phyloP scores from a whole-genome alignment of 1,284 basidiomycete genomes.

The Sutorius eximius region DNA sequence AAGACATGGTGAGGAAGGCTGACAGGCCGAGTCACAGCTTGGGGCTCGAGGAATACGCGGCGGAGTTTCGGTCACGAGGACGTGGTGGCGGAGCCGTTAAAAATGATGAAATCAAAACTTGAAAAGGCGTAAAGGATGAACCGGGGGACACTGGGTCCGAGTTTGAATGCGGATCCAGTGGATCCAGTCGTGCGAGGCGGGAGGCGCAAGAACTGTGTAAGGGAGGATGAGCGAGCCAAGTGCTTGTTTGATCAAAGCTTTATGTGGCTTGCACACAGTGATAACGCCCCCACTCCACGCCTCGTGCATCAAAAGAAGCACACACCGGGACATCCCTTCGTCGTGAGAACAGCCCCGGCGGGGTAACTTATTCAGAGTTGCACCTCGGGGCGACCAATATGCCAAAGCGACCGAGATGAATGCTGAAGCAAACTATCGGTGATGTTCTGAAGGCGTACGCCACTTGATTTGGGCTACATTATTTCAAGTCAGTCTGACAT shows the following conservation, averaged over 20 bases:
- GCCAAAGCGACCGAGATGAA: neutral
- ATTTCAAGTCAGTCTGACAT: constrained; percentile 1
- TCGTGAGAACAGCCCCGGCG: constrained; percentile 17
- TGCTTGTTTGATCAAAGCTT: constrained; percentile 13
- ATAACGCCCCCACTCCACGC: constrained; percentile 20
- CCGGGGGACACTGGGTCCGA: neutral
- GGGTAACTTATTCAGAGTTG: neutral
- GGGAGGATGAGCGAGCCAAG: constrained; percentile 1
- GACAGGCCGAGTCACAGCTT: neutral
- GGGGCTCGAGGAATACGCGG: neutral
- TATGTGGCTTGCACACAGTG: constrained; percentile 14
- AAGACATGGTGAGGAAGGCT: constrained; percentile 16
- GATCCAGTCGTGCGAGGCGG: constrained; percentile 23
- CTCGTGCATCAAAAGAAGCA: constrained; percentile 32
- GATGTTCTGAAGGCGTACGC: neutral
- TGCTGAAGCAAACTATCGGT: neutral
- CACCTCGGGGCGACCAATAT: neutral
- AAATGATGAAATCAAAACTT: neutral
- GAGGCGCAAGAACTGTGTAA: constrained; percentile 11
- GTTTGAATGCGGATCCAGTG: constrained; percentile 13
- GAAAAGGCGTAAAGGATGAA: neutral
- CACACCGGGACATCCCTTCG: constrained; percentile 22
- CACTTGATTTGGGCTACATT: neutral
- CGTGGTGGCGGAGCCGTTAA: neutral
- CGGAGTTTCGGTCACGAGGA: neutral